These are phyloP conservation scores for Artemisia tridentata DNA, from an alignment of 129 eudicot species.

Conservation along the genomic window DNA sequence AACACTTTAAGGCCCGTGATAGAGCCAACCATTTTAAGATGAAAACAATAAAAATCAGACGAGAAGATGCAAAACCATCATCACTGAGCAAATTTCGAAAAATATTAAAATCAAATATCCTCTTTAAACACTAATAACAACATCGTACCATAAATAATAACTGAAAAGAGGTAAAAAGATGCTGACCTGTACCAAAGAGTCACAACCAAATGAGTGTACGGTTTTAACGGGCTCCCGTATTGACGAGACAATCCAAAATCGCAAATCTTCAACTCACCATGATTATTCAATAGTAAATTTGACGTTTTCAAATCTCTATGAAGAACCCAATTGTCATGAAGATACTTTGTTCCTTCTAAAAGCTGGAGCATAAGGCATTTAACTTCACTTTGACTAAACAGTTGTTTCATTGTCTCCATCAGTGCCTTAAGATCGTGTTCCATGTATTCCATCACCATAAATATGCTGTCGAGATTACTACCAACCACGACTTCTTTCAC, in stretches of 20 bases:
- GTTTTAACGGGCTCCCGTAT: conserved; percentile 92
- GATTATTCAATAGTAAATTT: conserved; percentile 80
- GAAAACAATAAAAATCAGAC: neutral
- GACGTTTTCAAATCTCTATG: conserved; percentile 95
- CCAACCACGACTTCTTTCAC: conserved; percentile 98
- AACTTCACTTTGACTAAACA: conserved; percentile 92
- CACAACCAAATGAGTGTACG: conserved; percentile 94
- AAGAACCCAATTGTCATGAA: conserved; percentile 96
- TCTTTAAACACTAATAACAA: too few relatives aligned
- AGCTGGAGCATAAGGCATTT: conserved; percentile 93
- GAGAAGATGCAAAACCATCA: too few relatives aligned
- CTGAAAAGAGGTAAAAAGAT: neutral
- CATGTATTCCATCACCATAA: conserved; percentile 99
- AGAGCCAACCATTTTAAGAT: neutral
- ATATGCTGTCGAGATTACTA: conserved; percentile 82
- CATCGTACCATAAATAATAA: neutral
- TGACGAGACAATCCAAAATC: conserved; percentile 98
- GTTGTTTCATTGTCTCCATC: conserved; percentile 92
- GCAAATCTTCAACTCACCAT: conserved; percentile 92
- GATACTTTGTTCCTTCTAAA: conserved; percentile 70
- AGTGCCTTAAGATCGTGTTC: conserved; percentile 91
- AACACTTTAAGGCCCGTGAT: neutral
- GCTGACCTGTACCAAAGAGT: conserved; percentile 99
- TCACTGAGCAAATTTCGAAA: too few relatives aligned
- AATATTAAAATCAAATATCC: too few relatives aligned